phyloP scores from a whole-genome alignment of 805 yeast genomes.

The Yamadazyma nakazawae region DNA sequence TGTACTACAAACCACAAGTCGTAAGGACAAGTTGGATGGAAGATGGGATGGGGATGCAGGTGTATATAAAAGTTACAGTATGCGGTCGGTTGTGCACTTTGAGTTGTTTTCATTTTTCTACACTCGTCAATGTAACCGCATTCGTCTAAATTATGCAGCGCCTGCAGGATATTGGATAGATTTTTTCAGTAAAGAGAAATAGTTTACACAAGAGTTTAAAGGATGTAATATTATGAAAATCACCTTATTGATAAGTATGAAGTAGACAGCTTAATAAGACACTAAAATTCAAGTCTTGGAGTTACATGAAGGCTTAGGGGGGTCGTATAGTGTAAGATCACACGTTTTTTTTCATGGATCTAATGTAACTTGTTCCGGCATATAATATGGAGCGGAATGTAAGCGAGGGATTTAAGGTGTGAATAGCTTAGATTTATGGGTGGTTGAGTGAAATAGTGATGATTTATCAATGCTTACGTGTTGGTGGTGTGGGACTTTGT shows the following conservation, averaged over 20 bases:
- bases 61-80: neutral
- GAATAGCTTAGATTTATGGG: neutral
- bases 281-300: too few relatives aligned
- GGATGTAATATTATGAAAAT: too few relatives aligned
- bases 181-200: neutral
- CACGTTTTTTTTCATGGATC: neutral
- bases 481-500: too few relatives aligned
- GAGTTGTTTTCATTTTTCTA: slow-evolving; percentile 7
- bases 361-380: neutral
- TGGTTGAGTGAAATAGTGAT: too few relatives aligned
- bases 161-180: neutral
- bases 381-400: neutral
- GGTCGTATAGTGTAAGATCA: neutral
- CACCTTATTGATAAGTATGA: too few relatives aligned
- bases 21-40: neutral
- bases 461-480: too few relatives aligned
- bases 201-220: too few relatives aligned
- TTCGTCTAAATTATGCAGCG: slow-evolving; percentile 5
- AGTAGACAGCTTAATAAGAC: too few relatives aligned
- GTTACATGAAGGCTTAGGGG: neutral
- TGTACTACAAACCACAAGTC: neutral
- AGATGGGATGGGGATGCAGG: neutral
- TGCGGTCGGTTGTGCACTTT: slow-evolving; percentile 1
- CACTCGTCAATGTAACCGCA: slow-evolving; percentile 10
- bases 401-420: neutral